Evolutionary conservation across 371 early-diverging fungal genomes (phyloP), one percentile per base, ranked within the genome.

Genomic region (Parasitella parasitica): DNA sequence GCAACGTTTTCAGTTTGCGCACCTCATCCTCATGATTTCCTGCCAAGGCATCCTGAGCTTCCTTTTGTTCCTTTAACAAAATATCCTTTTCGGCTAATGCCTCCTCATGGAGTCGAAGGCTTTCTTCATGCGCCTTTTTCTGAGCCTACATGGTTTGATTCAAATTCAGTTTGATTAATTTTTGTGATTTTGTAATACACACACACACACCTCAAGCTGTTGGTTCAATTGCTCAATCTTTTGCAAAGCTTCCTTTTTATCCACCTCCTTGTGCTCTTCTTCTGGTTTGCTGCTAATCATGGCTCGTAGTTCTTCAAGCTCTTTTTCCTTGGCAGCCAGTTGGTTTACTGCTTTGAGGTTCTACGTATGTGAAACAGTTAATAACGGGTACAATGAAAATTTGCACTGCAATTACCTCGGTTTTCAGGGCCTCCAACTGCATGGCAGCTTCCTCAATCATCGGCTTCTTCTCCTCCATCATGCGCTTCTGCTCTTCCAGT

Each of bases 41-140:
- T 28, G 66, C 55, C 11, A 81, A 49, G 8, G 48, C 16, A 3
- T 70, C 68, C 7, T 75, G 36, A 8, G 68, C 66, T 9, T 53
- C 65, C 35, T 74, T 36, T 54, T 81, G 76, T 60, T 76, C 76
- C 22, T 66, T 38, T 22, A 80, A 67, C 5, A 76, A 50, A 22
- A 34, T 18, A 8, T 80, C 75, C 39, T 79, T 79, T 53, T 79
- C 77, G 13, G 72, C 77, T 36, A 79, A 57, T 1, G 75, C 73
- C 43, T 68, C 57, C 43, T 76, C 77, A 36, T 79, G 76, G 7
- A 64, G 43, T n/a, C 73, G 63, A 24, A 79, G 57, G 34, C 74
- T 74, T 55, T 74, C 75, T 48, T 79, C 77, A 63, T 76, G 76
- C 1, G 67, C 51, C 22, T 61, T 66, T 41, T 76, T 79, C 54